These are phyloP conservation scores for Alternaria brassicae DNA, from an alignment of 2,329 filamentous ascomycete genomes.

Conservation along the genomic window DNA sequence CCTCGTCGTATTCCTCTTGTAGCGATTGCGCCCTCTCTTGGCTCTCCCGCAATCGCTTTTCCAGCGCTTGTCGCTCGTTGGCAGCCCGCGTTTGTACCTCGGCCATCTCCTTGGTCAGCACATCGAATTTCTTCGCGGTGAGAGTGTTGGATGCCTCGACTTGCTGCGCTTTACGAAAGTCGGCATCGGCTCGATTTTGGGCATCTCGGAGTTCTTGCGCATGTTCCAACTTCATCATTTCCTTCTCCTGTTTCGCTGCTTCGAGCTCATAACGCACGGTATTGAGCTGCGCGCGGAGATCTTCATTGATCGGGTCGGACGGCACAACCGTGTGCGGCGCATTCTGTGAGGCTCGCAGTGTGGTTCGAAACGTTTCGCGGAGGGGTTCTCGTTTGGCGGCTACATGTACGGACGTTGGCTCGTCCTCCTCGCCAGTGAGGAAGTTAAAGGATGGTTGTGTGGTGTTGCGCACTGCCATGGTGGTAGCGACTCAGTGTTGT, in stretches of 20 bases:
- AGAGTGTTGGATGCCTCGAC: slow-evolving; percentile 62
- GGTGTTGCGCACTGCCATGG: slow-evolving; percentile 42
- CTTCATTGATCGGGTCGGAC: slow-evolving; percentile 66
- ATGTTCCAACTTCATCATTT: slow-evolving; percentile 78
- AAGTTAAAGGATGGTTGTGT: slow-evolving; percentile 59
- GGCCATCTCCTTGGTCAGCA: slow-evolving; percentile 61
- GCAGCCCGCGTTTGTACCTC: slow-evolving; percentile 61
- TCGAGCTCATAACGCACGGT: slow-evolving; percentile 87
- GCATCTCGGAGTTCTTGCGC: slow-evolving; percentile 84
- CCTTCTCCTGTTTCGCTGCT: slow-evolving; percentile 85
- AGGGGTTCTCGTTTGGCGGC: slow-evolving; percentile 45
- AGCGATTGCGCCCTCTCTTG: slow-evolving; percentile 76
- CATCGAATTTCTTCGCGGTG: slow-evolving; percentile 62
- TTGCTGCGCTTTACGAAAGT: slow-evolving; percentile 73
- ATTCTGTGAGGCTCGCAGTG: slow-evolving; percentile 53
- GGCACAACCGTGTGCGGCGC: slow-evolving; percentile 48
- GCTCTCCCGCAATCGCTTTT: slow-evolving; percentile 61
- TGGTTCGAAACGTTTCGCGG: slow-evolving; percentile 52
- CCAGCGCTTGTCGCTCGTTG: slow-evolving; percentile 63
- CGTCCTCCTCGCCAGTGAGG: slow-evolving; percentile 53
- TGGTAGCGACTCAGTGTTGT: slow-evolving; percentile 7
- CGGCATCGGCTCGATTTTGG: slow-evolving; percentile 81
- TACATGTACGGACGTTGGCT: slow-evolving; percentile 37
- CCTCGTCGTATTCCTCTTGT: slow-evolving; percentile 84
- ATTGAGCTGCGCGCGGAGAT: slow-evolving; percentile 87